Evolutionary conservation across 805 yeast species (phyloP), one percentile per base, ranked within the genome.

Genomic region (Grigorovia yakushimaensis): DNA sequence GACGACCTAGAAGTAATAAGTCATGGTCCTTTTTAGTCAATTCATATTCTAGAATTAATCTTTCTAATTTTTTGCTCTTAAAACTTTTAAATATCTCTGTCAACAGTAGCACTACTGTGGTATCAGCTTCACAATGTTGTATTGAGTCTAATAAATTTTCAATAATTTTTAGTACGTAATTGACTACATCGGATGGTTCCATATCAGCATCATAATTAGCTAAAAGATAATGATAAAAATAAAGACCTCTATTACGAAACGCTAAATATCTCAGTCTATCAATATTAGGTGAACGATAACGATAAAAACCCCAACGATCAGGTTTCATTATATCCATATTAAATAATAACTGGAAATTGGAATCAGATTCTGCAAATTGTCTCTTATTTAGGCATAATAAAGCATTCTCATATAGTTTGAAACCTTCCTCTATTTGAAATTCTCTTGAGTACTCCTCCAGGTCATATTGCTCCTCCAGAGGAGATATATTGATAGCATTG

Each of bases 401-500:
- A 0, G 96, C 96, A 19, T 66, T 65, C 55, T 87, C 87, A 60
- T 84, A 88, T 11, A 81, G 66, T 54, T 78, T 79, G 61, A 84
- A 82, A 3, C 95, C 93, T 58, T 84, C 85, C 62, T 93, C 98
- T 19, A 78, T 77, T 57, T 91, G 97, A 21, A 91, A 70, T 61
- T 93, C 99, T 43, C 96, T 71, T 1, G 97, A 84, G 58, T 88
- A 95, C 53, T 88, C 91, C 53, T 89, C 96, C 33, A 82, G 84
- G 52, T 86, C 91, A 35, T 77, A 70, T 18, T 66, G 66, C 5
- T 76, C 66, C 44, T 84, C 86, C 58, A 85, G 94, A 48, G 84
- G 91, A 39, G 76, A 76, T 42, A 82, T 67, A 58, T 91, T 91
- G 41, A 89, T 72, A 1, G 98, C 95, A 30, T 81, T 73, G 62